Conservation (phyloP, 306 rosid genomes). For the Sophora flavescens region DNA sequence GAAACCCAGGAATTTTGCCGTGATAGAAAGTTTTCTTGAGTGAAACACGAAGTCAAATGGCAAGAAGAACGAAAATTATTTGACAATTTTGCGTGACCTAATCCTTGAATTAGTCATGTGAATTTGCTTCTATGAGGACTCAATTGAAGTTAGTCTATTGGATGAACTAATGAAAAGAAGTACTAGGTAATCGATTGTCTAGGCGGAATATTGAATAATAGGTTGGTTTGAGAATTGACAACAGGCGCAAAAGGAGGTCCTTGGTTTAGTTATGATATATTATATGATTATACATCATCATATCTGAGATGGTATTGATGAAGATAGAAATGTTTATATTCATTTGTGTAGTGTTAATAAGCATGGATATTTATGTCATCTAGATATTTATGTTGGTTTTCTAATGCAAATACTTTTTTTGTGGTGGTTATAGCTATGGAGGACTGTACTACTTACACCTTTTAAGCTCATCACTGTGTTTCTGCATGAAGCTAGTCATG, state of each 20-base stretch:
- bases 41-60: background rate
- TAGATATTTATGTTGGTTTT: slow-evolving; percentile 33
- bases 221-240: slow-evolving; percentile 36
- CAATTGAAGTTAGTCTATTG: slow-evolving; percentile 22
- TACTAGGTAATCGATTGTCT: slow-evolving; percentile 16
- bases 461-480: slow-evolving; percentile 97
- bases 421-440: slow-evolving; percentile 77
- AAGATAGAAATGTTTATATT: slow-evolving; percentile 15
- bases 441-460: slow-evolving; percentile 86
- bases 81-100: background rate
- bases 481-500: slow-evolving; percentile 95
- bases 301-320: slow-evolving; percentile 20
- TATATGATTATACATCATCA: background rate
- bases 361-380: background rate
- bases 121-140: too few species aligned
- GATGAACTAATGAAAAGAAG: slow-evolving; percentile 24
- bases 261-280: slow-evolving; percentile 20
- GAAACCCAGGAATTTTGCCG: background rate
- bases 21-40: slow-evolving; percentile 2
- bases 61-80: background rate
- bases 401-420: slow-evolving; percentile 50
- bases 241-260: slow-evolving; percentile 26
- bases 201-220: slow-evolving; percentile 1
- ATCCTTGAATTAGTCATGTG: slow-evolving; percentile 16
- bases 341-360: slow-evolving; percentile 25